phyloP scores from a whole-genome alignment of 345 rosid species.

The Trapa incisa region DNA sequence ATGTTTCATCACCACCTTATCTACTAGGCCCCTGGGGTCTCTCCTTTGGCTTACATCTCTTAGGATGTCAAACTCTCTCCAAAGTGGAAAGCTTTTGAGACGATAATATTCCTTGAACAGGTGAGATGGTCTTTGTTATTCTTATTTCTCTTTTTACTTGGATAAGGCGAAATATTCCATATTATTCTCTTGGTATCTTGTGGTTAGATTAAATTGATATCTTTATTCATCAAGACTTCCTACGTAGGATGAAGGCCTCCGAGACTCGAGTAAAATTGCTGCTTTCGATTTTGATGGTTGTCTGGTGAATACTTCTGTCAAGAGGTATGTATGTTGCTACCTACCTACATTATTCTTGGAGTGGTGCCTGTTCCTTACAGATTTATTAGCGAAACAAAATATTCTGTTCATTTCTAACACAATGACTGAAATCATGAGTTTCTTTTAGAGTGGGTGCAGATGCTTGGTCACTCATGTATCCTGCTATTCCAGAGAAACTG shows the following conservation, averaged over 20 bases:
- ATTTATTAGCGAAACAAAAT: not conserved
- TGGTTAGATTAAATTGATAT: not conserved
- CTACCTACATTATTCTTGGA: not conserved
- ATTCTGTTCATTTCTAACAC: not conserved
- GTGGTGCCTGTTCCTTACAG: not conserved
- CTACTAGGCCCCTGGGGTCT: not conserved
- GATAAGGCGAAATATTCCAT: not conserved
- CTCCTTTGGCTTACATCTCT: not conserved
- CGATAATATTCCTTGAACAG: constrained; percentile 72
- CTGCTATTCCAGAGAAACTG: constrained; percentile 79
- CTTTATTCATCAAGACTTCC: not conserved
- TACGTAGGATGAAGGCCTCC: constrained; percentile 69
- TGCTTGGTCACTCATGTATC: constrained; percentile 89
- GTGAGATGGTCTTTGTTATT: constrained; percentile 26
- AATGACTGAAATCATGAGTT: constrained; percentile 2
- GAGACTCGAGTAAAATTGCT: constrained; percentile 70
- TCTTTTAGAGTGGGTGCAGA: constrained; percentile 69
- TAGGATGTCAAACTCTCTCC: constrained; percentile 60
- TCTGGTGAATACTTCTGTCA: constrained; percentile 76
- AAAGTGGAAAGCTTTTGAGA: constrained; percentile 91
- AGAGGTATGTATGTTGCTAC: constrained; percentile 30
- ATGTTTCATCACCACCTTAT: not conserved
- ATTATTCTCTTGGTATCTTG: not conserved
- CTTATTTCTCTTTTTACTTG: not conserved
- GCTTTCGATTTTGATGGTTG: constrained; percentile 98